Conservation (phyloP, 257 asterid genomes). For the Solanum phureja region DNA sequence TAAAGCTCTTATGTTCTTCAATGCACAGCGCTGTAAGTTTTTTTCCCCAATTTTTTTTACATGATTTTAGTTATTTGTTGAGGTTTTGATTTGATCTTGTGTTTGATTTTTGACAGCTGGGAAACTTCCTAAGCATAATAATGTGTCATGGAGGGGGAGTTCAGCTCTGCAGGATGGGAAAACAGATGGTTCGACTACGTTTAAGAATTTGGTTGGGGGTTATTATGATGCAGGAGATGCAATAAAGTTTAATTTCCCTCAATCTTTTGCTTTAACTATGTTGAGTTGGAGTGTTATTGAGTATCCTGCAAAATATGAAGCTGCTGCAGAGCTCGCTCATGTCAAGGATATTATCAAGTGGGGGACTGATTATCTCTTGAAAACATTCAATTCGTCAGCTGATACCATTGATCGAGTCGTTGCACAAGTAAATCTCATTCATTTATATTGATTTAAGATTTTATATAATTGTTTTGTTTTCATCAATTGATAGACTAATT, state of each 20-base stretch:
- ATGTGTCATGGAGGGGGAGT: constrained; percentile 96
- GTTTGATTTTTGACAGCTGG: constrained; percentile 24
- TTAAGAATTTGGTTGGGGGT: constrained; percentile 80
- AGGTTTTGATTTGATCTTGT: too few relatives aligned
- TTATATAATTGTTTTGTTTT: too few relatives aligned
- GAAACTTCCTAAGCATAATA: constrained; percentile 75
- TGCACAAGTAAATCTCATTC: constrained; percentile 26
- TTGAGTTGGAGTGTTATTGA: constrained; percentile 97
- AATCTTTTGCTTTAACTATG: constrained; percentile 85
- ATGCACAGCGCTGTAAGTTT: constrained; percentile 50
- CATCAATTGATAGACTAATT: too few relatives aligned
- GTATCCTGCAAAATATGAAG: constrained; percentile 72
- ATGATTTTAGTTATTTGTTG: too few relatives aligned
- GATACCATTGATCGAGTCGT: constrained; percentile 57
- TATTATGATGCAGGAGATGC: constrained; percentile 98
- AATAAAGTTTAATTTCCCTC: constrained; percentile 79
- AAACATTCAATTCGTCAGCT: constrained; percentile 83
- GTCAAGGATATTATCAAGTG: constrained; percentile 82
- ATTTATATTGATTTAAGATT: too few relatives aligned
- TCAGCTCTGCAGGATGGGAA: constrained; percentile 71
- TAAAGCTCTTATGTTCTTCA: constrained; percentile 88
- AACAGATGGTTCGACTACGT: constrained; percentile 31
- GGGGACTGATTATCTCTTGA: constrained; percentile 97
- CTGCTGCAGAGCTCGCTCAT: constrained; percentile 86
- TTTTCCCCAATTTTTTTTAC: too few relatives aligned